Percentiles rank a stretch among this genome's conserved stretches.
These are phyloP conservation scores for Penicillium janthinellum DNA, from an alignment of 2,329 filamentous ascomycete genomes.

Conservation along the genomic window DNA sequence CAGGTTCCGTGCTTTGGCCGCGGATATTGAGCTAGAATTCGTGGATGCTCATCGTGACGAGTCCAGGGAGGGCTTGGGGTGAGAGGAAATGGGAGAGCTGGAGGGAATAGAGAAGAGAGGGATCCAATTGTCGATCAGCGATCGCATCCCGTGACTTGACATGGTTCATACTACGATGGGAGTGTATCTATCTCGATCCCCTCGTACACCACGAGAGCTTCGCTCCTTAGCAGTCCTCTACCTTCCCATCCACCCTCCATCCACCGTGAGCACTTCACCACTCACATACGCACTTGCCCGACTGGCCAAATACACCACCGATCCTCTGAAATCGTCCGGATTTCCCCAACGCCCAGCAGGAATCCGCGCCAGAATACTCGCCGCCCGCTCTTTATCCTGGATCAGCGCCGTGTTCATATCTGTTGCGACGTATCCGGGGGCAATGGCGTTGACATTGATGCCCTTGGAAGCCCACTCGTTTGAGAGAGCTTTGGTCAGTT, in stretches of 20 bases:
- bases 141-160: not conserved
- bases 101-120: not conserved
- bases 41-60: not conserved
- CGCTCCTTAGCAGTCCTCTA: slow-evolving; percentile 20
- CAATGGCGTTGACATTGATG: slow-evolving; percentile 71
- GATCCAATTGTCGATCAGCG: not conserved
- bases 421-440: slow-evolving; percentile 88
- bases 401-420: slow-evolving; percentile 89
- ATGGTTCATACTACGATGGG: not conserved
- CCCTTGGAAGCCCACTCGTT: slow-evolving; percentile 66
- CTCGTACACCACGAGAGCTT: too few species aligned
- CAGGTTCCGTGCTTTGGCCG: not conserved
- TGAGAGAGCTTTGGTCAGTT: slow-evolving; percentile 79
- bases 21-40: not conserved
- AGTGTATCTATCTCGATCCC: too few species aligned
- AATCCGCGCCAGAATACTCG: slow-evolving; percentile 75
- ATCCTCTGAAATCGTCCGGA: slow-evolving; percentile 85
- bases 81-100: not conserved
- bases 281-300: slow-evolving; percentile 75
- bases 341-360: slow-evolving; percentile 79
- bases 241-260: slow-evolving; percentile 80
- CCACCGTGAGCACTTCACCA: slow-evolving; percentile 78
- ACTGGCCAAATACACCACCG: slow-evolving; percentile 74
- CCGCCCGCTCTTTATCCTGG: slow-evolving; percentile 67
- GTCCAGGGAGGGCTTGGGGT: not conserved